Conservation (phyloP, 139 green algal genomes). For the Choricystis sp. region DNA sequence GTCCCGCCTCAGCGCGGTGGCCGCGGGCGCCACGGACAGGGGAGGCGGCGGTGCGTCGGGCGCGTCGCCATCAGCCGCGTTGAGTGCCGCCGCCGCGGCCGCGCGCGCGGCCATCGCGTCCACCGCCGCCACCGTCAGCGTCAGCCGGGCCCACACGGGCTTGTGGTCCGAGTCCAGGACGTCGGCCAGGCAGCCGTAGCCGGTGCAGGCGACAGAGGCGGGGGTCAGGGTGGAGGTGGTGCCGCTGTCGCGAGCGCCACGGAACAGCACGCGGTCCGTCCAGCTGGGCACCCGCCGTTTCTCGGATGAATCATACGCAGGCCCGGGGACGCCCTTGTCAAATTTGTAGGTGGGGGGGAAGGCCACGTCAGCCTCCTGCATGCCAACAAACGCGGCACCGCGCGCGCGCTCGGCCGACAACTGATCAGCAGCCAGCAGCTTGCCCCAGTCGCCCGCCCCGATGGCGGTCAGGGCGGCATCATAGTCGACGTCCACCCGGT, state of each 20-base stretch:
- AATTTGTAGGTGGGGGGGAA: slow-evolving; percentile 95
- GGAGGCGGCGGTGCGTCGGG: too few relatives aligned
- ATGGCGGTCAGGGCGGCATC: slow-evolving; percentile 19
- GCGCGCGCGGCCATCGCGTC: too few relatives aligned
- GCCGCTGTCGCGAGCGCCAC: slow-evolving; percentile 24
- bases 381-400: slow-evolving; percentile 38
- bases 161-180: slow-evolving; percentile 85
- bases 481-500: slow-evolving; percentile 44
- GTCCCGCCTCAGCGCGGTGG: not conserved
- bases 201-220: not conserved
- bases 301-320: slow-evolving; percentile 60
- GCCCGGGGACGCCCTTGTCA: slow-evolving; percentile 22
- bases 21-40: not conserved
- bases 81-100: not conserved
- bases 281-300: slow-evolving; percentile 73
- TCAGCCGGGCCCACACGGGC: slow-evolving; percentile 51
- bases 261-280: slow-evolving; percentile 86
- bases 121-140: slow-evolving; percentile 15
- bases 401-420: slow-evolving; percentile 25
- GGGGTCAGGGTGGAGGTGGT: not conserved
- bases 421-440: slow-evolving; percentile 41
- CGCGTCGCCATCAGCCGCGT: not conserved
- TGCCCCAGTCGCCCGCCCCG: slow-evolving; percentile 5
- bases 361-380: slow-evolving; percentile 52
- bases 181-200: slow-evolving; percentile 48